These are phyloP conservation scores for Colletotrichum tropicicola DNA, from an alignment of 2,329 filamentous ascomycete genomes.

Conservation along the genomic window DNA sequence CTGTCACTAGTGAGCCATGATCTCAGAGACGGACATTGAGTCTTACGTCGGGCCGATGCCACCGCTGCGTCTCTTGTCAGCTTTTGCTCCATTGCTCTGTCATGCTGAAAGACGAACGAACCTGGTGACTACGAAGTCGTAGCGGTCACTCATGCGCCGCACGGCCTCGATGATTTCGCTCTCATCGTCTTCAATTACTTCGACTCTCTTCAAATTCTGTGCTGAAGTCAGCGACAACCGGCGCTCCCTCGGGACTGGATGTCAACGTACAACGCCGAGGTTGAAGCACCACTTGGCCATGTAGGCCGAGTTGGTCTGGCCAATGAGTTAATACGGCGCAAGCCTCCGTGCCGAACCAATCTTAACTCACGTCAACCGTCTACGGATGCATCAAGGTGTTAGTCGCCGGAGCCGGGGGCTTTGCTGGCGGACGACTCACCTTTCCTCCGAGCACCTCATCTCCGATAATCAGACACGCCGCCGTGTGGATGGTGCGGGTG, in stretches of 20 bases:
- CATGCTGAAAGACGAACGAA: slow-evolving; percentile 34
- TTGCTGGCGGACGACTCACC: slow-evolving; percentile 66
- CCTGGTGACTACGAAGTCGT: slow-evolving; percentile 95
- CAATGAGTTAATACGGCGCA: slow-evolving; percentile 25
- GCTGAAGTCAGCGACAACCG: background rate
- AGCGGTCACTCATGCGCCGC: slow-evolving; percentile 84
- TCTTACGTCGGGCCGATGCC: slow-evolving; percentile 94
- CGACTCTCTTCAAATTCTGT: slow-evolving; percentile 81
- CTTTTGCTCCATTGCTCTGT: background rate
- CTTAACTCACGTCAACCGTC: slow-evolving; percentile 49
- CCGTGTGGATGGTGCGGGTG: slow-evolving; percentile 81
- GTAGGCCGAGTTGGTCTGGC: slow-evolving; percentile 70
- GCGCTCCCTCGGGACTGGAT: background rate
- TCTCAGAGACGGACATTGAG: background rate
- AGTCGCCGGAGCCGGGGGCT: background rate
- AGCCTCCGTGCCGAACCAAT: background rate
- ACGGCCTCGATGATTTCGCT: slow-evolving; percentile 89
- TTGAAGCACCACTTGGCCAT: slow-evolving; percentile 73
- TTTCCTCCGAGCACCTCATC: slow-evolving; percentile 96
- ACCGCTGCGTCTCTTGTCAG: slow-evolving; percentile 61
- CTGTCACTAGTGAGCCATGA: slow-evolving; percentile 52
- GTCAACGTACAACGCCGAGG: slow-evolving; percentile 63
- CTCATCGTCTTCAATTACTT: slow-evolving; percentile 95
- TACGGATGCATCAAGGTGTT: slow-evolving; percentile 25
- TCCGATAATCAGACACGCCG: slow-evolving; percentile 94